Percentiles rank a stretch among this genome's conserved stretches.
These are phyloP conservation scores for Priceomyces haplophilus DNA, from an alignment of 805 yeast genomes.

Conservation along the genomic window DNA sequence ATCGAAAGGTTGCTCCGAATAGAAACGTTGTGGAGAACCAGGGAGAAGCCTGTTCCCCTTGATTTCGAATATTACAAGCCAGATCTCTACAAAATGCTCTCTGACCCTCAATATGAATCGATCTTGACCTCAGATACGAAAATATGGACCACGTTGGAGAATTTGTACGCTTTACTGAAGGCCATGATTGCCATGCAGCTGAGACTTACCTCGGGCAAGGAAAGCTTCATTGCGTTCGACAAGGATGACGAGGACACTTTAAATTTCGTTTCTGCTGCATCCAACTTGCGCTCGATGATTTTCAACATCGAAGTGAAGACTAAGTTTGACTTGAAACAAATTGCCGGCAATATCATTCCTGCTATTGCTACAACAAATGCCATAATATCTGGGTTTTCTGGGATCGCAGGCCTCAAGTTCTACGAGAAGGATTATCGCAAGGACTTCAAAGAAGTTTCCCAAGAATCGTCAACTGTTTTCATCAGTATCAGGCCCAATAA, in stretches of 20 bases:
- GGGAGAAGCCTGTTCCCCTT: constrained; percentile 68
- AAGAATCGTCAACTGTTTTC: constrained; percentile 30
- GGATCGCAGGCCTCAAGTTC: constrained; percentile 62
- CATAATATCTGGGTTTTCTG: constrained; percentile 84
- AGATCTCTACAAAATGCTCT: constrained; percentile 13
- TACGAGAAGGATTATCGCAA: constrained; percentile 31
- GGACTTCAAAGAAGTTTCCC: constrained; percentile 23
- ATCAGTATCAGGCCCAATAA: constrained; percentile 51
- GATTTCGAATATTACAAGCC: constrained; percentile 21
- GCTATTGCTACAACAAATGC: constrained; percentile 99
- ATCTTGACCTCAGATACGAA: constrained; percentile 36
- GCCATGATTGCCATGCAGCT: constrained; percentile 49
- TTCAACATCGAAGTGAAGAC: constrained; percentile 71
- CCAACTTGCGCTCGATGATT: constrained; percentile 70
- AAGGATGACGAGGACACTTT: constrained; percentile 94
- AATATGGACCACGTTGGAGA: constrained; percentile 63
- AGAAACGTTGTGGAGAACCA: constrained; percentile 73
- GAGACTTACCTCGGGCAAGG: constrained; percentile 39
- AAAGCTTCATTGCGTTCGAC: constrained; percentile 62
- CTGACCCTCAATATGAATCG: constrained; percentile 17
- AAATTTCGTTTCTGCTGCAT: constrained; percentile 80
- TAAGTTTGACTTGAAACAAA: constrained; percentile 85
- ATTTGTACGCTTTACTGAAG: constrained; percentile 53
- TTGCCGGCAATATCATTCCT: constrained; percentile 97
- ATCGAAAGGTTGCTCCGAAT: constrained; percentile 68